Base-by-base conservation (phyloP, 495 filamentous ascomycete species). In the Penicillium silybi region DNA sequence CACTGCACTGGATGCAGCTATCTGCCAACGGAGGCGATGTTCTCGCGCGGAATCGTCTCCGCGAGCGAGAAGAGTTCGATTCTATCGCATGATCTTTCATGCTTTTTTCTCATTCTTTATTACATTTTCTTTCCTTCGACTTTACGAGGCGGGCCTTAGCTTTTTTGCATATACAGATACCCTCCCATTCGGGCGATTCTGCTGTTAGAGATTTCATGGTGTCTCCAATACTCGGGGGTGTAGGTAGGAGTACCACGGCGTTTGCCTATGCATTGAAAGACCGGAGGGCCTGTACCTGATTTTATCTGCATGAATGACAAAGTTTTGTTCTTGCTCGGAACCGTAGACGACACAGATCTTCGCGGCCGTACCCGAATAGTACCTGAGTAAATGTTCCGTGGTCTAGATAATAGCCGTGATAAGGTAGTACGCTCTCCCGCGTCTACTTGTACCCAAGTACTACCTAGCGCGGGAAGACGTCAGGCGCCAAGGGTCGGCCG, bases 1-100 rank as follows among this genome's bases (percentile, higher is more conserved):
- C 95, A 4, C 87, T 96, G 62, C 93, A 98, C 72, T 98, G 93
- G 93, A 97, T 97, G 93, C 90, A 91, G 73, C 73, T 92, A 54
- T 90, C 89, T 37, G 87, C 89, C 50, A 81, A 76, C 46, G 92
- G 92, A 32, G 91, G 91, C 9, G 93, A 98, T 67, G 82, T 88
- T 61, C 76, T 97, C 54, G 93, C 93, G 23, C 84, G 81, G 65
- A 89, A 88, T 65, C 87, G 91, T 67, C 80, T 97, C 68, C 80
- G 87, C 52, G 88, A 92, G 68, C 72, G 81, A 6, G 82, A 84
- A 54, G 81, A 84, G 58, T 78, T 84, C 59, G 72, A 78, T 61
- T 73, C 75, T 53, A 74, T 77, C 59, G 70, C 71, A 54, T 77
- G 62, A 68, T 40, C 40, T 46, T 48, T 47, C 27, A 29, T 52